These are phyloP conservation scores for Camelina hispida DNA, from an alignment of 345 rosid genomes.

Conservation along the genomic window DNA sequence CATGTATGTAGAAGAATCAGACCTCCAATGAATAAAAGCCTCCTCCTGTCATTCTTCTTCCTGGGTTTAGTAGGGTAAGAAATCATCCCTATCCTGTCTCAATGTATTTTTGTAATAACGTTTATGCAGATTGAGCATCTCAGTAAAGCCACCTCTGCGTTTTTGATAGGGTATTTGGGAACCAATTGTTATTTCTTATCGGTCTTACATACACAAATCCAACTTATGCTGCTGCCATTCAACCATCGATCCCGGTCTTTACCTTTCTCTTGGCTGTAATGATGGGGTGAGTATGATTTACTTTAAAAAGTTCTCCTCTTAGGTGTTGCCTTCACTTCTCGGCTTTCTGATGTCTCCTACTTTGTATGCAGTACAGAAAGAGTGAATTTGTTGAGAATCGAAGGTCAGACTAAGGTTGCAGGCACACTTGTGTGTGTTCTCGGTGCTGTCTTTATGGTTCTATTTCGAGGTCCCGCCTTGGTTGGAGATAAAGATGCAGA, in stretches of 20 bases:
- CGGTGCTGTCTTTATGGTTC: conserved; percentile 87
- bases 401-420: conserved; percentile 90
- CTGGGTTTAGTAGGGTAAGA: conserved; percentile 91
- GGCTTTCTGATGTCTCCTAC: conserved; percentile 32
- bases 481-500: conserved; percentile 64
- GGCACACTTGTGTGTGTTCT: conserved; percentile 84
- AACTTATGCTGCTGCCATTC: conserved; percentile 96
- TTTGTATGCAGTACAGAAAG: conserved; percentile 92
- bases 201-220: conserved; percentile 99
- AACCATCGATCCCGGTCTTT: conserved; percentile 97
- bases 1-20: conserved; percentile 66
- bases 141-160: not conserved
- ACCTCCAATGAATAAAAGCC: conserved; percentile 70
- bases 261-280: conserved; percentile 87
- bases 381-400: conserved; percentile 71
- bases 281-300: conserved; percentile 73
- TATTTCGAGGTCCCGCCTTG: conserved; percentile 88
- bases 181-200: conserved; percentile 91
- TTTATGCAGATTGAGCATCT: conserved; percentile 24
- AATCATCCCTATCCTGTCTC: conserved; percentile 16
- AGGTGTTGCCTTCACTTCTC: not conserved
- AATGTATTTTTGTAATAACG: conserved; percentile 17
- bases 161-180: conserved; percentile 85
- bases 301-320: not conserved
- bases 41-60: conserved; percentile 77